Percentiles rank a stretch among this genome's conserved stretches.
Evolutionary conservation across 1,284 basidiomycete genomes (phyloP).

Genomic region (Paramarasmius palmivorus): DNA sequence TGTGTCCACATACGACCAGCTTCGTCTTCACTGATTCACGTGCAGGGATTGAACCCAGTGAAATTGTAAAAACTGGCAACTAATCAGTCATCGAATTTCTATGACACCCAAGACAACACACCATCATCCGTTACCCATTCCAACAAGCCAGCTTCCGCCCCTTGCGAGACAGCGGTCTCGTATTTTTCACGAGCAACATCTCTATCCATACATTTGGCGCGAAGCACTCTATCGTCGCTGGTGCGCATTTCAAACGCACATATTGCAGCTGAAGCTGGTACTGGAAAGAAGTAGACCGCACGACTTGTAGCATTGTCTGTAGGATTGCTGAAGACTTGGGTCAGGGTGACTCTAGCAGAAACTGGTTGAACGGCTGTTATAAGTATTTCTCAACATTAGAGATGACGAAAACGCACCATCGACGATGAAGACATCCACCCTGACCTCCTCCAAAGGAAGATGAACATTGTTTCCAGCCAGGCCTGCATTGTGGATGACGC

Average conservation of each 20-base stretch:
- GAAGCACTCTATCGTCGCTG: conserved; percentile 38
- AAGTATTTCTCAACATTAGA: neutral
- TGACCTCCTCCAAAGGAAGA: conserved; percentile 45
- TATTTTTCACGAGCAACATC: conserved; percentile 42
- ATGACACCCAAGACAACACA: conserved; percentile 27
- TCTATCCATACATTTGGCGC: conserved; percentile 53
- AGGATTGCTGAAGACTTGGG: conserved; percentile 48
- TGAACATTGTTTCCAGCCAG: conserved; percentile 24
- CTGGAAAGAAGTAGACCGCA: conserved; percentile 59
- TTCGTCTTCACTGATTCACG: conserved; percentile 37
- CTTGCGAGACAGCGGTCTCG: conserved; percentile 39
- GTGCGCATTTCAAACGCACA: conserved; percentile 49
- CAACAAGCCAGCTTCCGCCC: conserved; percentile 45
- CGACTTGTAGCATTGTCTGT: conserved; percentile 34
- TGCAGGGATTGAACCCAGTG: conserved; percentile 51
- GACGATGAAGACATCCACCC: conserved; percentile 39
- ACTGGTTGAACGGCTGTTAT: conserved; percentile 33
- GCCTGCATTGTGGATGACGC: conserved; percentile 38
- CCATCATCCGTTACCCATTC: conserved; percentile 53
- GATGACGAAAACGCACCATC: conserved; percentile 38
- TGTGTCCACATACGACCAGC: conserved; percentile 38
- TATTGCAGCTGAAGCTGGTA: conserved; percentile 53
- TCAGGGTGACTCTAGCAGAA: conserved; percentile 49
- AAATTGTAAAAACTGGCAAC: conserved; percentile 54
- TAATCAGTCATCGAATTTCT: neutral